Base-by-base conservation (phyloP, 1,284 basidiomycete species). In the Phylloboletellus chloephorus region DNA sequence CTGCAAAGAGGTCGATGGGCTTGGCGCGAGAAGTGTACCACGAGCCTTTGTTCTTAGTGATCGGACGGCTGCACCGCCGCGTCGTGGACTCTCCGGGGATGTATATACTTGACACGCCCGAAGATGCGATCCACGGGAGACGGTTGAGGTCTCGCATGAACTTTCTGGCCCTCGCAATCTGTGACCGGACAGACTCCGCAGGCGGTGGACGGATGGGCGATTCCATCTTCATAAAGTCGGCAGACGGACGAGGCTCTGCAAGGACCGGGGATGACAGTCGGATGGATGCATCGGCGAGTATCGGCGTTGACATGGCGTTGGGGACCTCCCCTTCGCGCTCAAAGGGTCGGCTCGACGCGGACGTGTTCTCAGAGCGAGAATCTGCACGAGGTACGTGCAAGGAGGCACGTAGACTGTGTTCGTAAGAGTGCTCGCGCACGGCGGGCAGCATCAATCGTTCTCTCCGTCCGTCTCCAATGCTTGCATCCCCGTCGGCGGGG, bases 191-290 rank as follows among this genome's bases (percentile, higher is more conserved):
- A 6, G 60, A 63, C 30, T 64, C 60, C 3, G 62, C 56, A 0
- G 61, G 60, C 0, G 41, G 58, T n/a, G 58, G 60, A 19, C 61
- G 58, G 23, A 63, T 61, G 5, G 57, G 58, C 7, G 60, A 55
- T 1, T 64, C 61, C 58, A 64, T 64, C 36, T 63, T 64, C 47
- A 53, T 61, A 36, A 63, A 60, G 26, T 60, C 58, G 1, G 60
- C 58, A 8, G 61, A 61, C 20, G 58, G 61, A 3, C 48, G 53
- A 16, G 61, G 57, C 33, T 63, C 59, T 2, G 60, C 57, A 34
- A 59, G 57, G 23, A 59, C 41, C 0, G 57, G 61, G 1, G 57
- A 61, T 4, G 57, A 55, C 7, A 55, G 29, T 5, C 22, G 52
- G 31, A 61, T 50, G 15, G 55, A 52, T 12, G 57, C 50, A 5